phyloP scores from a whole-genome alignment of 495 filamentous ascomycete species.

The Penicillium paxilli region DNA sequence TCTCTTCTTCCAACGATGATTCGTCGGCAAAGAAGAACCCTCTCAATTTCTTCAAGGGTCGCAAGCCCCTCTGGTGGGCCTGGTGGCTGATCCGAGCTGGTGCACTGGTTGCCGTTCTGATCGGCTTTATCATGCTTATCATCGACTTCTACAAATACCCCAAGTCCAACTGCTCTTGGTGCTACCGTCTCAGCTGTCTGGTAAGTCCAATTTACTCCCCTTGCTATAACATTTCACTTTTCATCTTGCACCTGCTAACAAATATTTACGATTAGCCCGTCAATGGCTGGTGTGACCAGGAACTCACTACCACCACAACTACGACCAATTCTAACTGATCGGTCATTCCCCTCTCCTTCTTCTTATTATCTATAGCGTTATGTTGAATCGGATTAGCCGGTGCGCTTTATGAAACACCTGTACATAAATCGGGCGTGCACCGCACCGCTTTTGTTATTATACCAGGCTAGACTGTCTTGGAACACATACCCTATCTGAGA shows the following conservation, averaged over 20 bases:
- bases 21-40: constrained; percentile 55
- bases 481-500: neutral
- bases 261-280: constrained; percentile 53
- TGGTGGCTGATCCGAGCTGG: constrained; percentile 91
- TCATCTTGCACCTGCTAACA: constrained; percentile 24
- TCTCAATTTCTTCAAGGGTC: constrained; percentile 82
- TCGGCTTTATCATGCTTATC: constrained; percentile 81
- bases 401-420: neutral
- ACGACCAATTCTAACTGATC: constrained; percentile 10
- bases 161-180: constrained; percentile 77
- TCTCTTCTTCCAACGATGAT: constrained; percentile 6
- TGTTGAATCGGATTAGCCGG: neutral
- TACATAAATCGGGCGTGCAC: neutral
- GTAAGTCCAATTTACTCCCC: constrained; percentile 54
- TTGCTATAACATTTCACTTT: too few relatives aligned
- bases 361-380: constrained; percentile 3
- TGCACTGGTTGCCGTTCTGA: constrained; percentile 72
- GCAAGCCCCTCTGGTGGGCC: constrained; percentile 92
- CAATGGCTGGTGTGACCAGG: constrained; percentile 76
- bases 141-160: constrained; percentile 85
- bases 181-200: constrained; percentile 89
- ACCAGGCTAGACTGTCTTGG: neutral
- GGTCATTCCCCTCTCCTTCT: neutral
- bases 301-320: constrained; percentile 39
- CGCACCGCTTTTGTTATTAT: neutral